A percentile compares a stretch with the other conserved stretches of the same genome.
phyloP scores from a whole-genome alignment of 129 eudicot species.

The Ambrosia artemisiifolia region DNA sequence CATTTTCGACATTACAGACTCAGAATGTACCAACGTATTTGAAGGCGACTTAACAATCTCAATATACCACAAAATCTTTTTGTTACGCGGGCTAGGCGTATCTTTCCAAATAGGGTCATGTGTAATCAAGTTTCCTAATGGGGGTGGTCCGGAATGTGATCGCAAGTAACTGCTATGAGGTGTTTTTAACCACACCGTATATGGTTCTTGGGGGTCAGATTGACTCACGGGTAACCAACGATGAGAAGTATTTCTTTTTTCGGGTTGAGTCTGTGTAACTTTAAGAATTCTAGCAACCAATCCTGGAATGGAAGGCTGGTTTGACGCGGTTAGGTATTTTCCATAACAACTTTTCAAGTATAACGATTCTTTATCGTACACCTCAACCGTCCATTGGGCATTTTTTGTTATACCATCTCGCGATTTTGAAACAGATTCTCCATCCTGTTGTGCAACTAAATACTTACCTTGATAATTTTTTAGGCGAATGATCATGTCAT shows the following conservation, averaged over 20 bases:
- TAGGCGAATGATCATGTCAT: conserved; percentile 26
- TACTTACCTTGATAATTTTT: conserved; percentile 35
- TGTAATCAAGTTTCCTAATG: conserved; percentile 35
- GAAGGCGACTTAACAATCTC: conserved; percentile 33
- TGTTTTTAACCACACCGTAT: conserved; percentile 26
- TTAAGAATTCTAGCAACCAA: conserved; percentile 27
- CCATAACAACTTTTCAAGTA: conserved; percentile 46
- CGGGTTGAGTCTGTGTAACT: conserved; percentile 37
- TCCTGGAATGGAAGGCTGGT: conserved; percentile 48
- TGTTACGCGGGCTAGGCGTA: conserved; percentile 2
- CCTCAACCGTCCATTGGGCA: conserved; percentile 50
- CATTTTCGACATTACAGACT: conserved; percentile 22
- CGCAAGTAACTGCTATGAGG: conserved; percentile 35
- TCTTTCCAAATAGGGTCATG: conserved; percentile 35
- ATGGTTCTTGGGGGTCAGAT: conserved; percentile 5
- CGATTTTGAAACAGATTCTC: conserved; percentile 31
- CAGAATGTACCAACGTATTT: conserved; percentile 21
- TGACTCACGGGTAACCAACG: conserved; percentile 31
- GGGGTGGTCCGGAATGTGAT: conserved; percentile 31
- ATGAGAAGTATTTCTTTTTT: conserved; percentile 25
- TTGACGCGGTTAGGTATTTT: conserved; percentile 52
- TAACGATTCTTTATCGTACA: conserved; percentile 25
- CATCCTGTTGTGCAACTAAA: conserved; percentile 42
- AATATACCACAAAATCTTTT: conserved; percentile 38
- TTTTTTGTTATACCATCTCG: conserved; percentile 38